Evolutionary conservation across 345 rosid species (phyloP), one percentile per base, ranked within the genome.

Genomic region (Laguncularia racemosa): DNA sequence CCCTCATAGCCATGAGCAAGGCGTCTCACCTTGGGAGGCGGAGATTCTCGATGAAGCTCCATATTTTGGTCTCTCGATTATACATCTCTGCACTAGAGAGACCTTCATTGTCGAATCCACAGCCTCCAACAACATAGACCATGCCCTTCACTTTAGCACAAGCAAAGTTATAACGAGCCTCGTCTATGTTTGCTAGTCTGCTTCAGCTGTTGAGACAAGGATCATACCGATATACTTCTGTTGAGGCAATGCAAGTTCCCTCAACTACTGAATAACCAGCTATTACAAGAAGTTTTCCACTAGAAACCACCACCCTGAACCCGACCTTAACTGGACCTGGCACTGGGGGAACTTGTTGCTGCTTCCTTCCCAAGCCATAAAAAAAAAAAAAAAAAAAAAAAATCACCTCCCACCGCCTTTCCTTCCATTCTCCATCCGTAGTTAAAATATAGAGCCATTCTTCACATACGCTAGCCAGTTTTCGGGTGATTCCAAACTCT

Each of bases 201-300:
- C 84, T 84, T 96, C 97, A 93, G 28, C 99, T 93, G 77, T 93
- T 87, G 59, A 89, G 85, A 76, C 92, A 83, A 61, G 85, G 73
- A 69, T 87, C 85, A 55, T 79, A 91, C 72, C 82, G 85, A 59
- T 83, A 87, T 63, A 84, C 96, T 52, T 85, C 92, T 10, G 85
- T 67, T 9, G 85, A 85, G 46, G 83, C 78, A 52, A 73, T 68
- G 40, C 55, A 62, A 50, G 83, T 66, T 47, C 95, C 87, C 12
- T 73, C 79, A 33, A 33, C 55, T 62, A 68, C 62, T 6, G 82
- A 69, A 61, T 70, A 84, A 64, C 99, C 97, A 46, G 85, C 99
- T 14, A 85, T 66, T 46, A 93, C 78, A 65, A 87, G 80, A 23
- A 93, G 85, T 71, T 89, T 93, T 62, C 88, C 99, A 19, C 79